Evolutionary conservation across 176 grass and related monocot genomes (phyloP).

Genomic region (Eleusine indica): DNA sequence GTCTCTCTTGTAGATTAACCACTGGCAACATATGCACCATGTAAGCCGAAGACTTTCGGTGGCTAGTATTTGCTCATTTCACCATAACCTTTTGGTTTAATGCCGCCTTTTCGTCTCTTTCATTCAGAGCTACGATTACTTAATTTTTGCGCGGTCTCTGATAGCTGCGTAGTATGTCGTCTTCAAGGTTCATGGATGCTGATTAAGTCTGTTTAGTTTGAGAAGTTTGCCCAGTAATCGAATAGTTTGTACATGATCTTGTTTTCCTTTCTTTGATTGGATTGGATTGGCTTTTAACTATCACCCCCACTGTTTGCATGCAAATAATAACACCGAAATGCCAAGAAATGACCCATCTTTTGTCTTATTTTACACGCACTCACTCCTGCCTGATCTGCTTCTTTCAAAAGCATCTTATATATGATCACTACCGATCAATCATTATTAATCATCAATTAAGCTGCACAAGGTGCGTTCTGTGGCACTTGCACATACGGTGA

Average conservation of each 20-base stretch:
- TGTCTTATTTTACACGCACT: not conserved
- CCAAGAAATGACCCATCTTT: not conserved
- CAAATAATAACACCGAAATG: not conserved
- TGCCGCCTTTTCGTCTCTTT: not conserved
- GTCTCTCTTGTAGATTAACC: not conserved
- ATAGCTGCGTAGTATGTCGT: not conserved
- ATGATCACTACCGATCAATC: not conserved
- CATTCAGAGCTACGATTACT: not conserved
- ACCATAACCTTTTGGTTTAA: not conserved
- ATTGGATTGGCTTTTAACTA: not conserved
- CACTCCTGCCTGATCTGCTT: not conserved
- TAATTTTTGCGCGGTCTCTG: not conserved
- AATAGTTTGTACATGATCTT: not conserved
- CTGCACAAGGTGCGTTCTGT: not conserved
- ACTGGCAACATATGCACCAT: not conserved
- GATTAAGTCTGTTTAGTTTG: not conserved
- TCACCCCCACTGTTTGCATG: not conserved
- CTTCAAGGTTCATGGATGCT: not conserved
- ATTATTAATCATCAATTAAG: not conserved
- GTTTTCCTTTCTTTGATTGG: not conserved
- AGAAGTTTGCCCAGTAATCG: not conserved
- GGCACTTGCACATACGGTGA: not conserved
- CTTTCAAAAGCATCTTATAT: not conserved
- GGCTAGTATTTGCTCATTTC: conserved; percentile 5
- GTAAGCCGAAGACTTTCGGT: not conserved